Base-by-base conservation (phyloP, 352 stramenopile species). In the Aphanomyces stellatus region DNA sequence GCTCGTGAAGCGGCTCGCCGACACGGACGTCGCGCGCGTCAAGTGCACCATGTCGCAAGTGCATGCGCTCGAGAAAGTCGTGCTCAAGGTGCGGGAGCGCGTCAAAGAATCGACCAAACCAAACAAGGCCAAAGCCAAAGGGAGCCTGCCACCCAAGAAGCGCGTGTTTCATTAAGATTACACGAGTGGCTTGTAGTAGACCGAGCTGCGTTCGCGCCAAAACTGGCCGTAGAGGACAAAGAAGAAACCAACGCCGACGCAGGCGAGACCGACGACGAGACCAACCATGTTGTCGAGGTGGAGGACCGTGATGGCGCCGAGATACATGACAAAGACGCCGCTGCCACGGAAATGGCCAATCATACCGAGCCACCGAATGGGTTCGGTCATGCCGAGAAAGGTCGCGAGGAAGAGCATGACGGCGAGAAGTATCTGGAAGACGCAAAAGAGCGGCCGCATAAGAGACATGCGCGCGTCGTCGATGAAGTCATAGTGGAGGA, bases 51-150 rank as follows among this genome's bases (percentile, higher is more conserved):
- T 64, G 17, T 51, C 35, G n/a, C 55, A 64, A n/a, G 37, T 64
- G 17, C 55, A 64, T 22, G 55, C 55, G 19, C 15, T 64, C 40
- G 55, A 64, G 27, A 64, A 64, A 35, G 40, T 51, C 25, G 15
- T 64, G n/a, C 22, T 53, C 4, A 11, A 31, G 13, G 43, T 51
- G 35, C 55, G 55, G 10, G 35, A 43, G 24, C 35, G 37, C 17
- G 53, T 62, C 27, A 57, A 57, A n/a, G 49, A 57, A 10, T 19
- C 25, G 34, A 4, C 34, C 24, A 35, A 64, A 19, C 10, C 24
- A 15, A 53, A 28, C 8, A 53, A 53, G 17, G 22, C 10, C 19
- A 10, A 53, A 53, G 13, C 22, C 17, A 53, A 19, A 19, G n/a
- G 11, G 37, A 46, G 37, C n/a, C 37, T 19, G n/a, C n/a, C n/a